A percentile compares a stretch with the other conserved stretches of the same genome.
Conservation (phyloP, 495 filamentous ascomycete genomes). For the Neurospora tetrasperma region DNA sequence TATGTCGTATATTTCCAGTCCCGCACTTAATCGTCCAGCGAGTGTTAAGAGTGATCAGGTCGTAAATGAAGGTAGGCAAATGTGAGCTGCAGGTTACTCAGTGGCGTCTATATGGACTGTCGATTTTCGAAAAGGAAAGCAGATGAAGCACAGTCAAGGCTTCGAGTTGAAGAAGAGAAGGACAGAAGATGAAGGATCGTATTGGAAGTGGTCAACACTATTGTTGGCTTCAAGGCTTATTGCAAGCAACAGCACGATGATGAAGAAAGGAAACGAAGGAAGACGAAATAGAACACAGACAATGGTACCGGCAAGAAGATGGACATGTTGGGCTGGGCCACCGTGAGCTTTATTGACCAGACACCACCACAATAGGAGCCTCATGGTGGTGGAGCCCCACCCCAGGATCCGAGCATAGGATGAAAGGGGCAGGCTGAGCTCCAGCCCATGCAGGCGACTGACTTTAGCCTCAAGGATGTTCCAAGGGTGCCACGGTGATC, state of each 20-base stretch:
- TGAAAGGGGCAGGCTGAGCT: background rate
- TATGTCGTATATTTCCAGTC: background rate
- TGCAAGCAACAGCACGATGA: background rate
- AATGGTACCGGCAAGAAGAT: background rate
- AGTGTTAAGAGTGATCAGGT: constrained; percentile 2
- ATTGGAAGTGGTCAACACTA: constrained; percentile 3
- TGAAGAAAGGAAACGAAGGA: background rate
- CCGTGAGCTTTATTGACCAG: background rate
- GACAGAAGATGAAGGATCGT: background rate
- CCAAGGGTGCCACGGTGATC: background rate
- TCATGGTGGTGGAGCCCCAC: background rate
- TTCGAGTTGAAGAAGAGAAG: background rate
- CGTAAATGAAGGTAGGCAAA: constrained; percentile 3
- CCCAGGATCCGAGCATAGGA: background rate
- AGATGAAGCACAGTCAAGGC: background rate
- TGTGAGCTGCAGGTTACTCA: background rate
- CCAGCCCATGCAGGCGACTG: background rate
- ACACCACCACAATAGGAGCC: background rate
- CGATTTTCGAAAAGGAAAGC: background rate
- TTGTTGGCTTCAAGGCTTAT: background rate
- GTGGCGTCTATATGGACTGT: background rate
- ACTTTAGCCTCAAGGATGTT: background rate
- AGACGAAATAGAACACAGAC: background rate
- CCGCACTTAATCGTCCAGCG: constrained; percentile 17
- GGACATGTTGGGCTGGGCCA: background rate